Base-by-base conservation (phyloP, 257 asterid species). In the Linderniella brevidens region DNA sequence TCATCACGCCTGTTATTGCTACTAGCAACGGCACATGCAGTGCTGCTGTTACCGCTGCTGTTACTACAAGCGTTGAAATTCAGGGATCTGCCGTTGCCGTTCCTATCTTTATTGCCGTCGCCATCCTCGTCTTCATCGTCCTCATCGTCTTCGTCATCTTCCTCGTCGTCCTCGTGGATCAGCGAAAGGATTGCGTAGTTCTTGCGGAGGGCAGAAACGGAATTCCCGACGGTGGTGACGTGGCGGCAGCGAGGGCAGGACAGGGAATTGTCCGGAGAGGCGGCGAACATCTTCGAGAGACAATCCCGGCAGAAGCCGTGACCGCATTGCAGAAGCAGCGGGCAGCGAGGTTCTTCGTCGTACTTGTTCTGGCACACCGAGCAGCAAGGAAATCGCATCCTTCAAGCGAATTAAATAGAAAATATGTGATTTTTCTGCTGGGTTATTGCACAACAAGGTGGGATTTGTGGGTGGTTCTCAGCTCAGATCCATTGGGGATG, bases 241-340 rank as follows among this genome's bases (percentile, higher is more conserved):
- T 80, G 80, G 69, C 98, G 95, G 75, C 98, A 88, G 65, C 94
- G 82, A 35, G 98, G 98, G 65, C 98, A 88, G 37, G 94, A 77
- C 15, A 88, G 73, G 43, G 90, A 64, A 42, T 68, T 70, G 56
- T 84, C 95, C 3, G 63, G 67, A 0, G 95, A 78, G 37, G 78
- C 88, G 14, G 94, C 49, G 77, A 77, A 78, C 92, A 88, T 69
- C 68, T 68, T 76, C 43, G 86, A 78, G 32, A 88, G 86, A 63
- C 98, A 88, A 55, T 79, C 90, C 51, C 83, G 84, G 73, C 98
- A 88, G 73, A 80, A 88, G 44, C 95, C 86, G 55, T 88, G 98
- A 63, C 98, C 98, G 75, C 98, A 88, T 76, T 84, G 98, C 70
- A 88, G 95, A 53, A 80, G 66, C 40, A 88, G 75, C 41, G 98